Evolutionary conservation across 805 yeast genomes (phyloP).

Genomic region (Wickerhamomyces bisporus): DNA sequence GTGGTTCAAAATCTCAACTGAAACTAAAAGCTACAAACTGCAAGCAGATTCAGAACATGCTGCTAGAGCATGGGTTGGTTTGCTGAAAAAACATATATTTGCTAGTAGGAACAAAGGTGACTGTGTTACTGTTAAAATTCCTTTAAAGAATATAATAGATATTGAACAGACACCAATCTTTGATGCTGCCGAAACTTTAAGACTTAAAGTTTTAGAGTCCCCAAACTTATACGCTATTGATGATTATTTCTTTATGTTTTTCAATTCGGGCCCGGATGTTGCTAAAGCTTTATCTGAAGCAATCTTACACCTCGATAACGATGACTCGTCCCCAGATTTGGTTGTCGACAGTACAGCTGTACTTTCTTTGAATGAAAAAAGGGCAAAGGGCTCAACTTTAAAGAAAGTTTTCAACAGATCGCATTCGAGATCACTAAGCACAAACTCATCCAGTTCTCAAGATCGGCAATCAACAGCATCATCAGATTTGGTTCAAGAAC

Average conservation of each 20-base stretch:
- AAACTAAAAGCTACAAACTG: slow-evolving; percentile 54
- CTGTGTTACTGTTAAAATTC: slow-evolving; percentile 73
- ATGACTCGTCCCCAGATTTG: slow-evolving; percentile 1
- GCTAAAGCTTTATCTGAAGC: slow-evolving; percentile 34
- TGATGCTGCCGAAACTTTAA: slow-evolving; percentile 50
- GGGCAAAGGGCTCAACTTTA: slow-evolving; percentile 1
- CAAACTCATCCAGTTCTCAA: not conserved
- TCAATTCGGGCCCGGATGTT: slow-evolving; percentile 44
- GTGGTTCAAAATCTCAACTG: slow-evolving; percentile 59
- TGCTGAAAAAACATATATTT: slow-evolving; percentile 72
- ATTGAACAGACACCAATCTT: slow-evolving; percentile 51
- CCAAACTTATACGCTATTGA: slow-evolving; percentile 52
- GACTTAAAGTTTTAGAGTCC: slow-evolving; percentile 57
- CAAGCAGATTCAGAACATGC: slow-evolving; percentile 66
- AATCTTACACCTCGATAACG: slow-evolving; percentile 26
- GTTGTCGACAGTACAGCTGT: slow-evolving; percentile 10
- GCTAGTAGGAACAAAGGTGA: slow-evolving; percentile 64
- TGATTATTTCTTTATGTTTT: slow-evolving; percentile 65
- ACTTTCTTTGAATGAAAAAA: not conserved
- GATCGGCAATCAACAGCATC: too few species aligned
- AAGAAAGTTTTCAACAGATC: slow-evolving; percentile 4
- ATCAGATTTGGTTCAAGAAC: slow-evolving; percentile 3
- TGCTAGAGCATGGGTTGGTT: slow-evolving; percentile 78
- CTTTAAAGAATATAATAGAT: slow-evolving; percentile 61
- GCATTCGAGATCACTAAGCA: not conserved